These are phyloP conservation scores for Malus sylvestris DNA, from an alignment of 306 rosid species.

Conservation along the genomic window DNA sequence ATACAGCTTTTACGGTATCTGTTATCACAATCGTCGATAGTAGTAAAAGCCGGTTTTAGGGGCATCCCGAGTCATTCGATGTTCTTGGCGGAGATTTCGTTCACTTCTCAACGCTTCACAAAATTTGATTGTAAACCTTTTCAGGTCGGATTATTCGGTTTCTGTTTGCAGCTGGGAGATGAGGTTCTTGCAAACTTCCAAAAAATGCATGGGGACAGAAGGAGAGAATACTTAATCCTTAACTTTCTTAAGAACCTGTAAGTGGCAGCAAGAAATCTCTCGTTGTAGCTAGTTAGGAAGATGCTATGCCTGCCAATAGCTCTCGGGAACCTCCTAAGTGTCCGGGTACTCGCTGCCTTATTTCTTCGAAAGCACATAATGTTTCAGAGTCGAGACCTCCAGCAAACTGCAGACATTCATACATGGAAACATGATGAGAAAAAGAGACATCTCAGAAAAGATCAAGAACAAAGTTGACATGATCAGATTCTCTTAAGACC, in stretches of 20 bases:
- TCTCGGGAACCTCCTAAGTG: slow-evolving; percentile 47
- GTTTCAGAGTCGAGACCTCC: slow-evolving; percentile 94
- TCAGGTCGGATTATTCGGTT: background rate
- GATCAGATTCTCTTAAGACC: too few relatives aligned
- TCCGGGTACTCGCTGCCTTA: slow-evolving; percentile 62
- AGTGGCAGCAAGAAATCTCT: background rate
- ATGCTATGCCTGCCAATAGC: slow-evolving; percentile 50
- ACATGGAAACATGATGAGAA: background rate
- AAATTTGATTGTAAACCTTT: background rate
- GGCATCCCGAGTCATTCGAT: too few relatives aligned
- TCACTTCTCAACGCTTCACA: background rate
- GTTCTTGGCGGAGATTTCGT: background rate
- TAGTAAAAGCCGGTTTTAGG: background rate
- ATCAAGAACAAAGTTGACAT: background rate
- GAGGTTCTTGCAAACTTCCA: background rate
- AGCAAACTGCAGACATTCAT: slow-evolving; percentile 50
- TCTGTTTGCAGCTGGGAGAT: background rate
- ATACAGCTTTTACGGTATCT: background rate
- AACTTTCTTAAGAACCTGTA: background rate
- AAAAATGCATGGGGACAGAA: background rate
- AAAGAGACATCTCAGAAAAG: background rate
- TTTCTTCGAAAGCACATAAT: slow-evolving; percentile 72
- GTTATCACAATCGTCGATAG: background rate
- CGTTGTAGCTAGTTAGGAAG: slow-evolving; percentile 30
- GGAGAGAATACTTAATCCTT: background rate